These are phyloP conservation scores for Suillus americanus DNA, from an alignment of 768 basidiomycete genomes.

Conservation along the genomic window DNA sequence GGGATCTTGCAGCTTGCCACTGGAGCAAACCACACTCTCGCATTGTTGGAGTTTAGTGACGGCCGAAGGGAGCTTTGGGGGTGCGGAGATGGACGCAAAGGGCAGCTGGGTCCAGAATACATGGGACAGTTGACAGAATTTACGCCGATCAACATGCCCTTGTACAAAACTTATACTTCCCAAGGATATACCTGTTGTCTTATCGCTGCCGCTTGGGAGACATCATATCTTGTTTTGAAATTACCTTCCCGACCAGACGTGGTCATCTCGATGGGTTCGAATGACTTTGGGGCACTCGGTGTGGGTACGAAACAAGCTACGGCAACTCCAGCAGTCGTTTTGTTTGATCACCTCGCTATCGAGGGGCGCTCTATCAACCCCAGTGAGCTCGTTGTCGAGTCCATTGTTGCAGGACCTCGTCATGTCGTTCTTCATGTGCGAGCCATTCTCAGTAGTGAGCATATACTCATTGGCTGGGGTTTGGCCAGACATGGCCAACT, in stretches of 20 bases:
- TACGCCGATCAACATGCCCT: conserved; percentile 43
- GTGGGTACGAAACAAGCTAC: conserved; percentile 34
- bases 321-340: conserved; percentile 12
- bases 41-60: conserved; percentile 48
- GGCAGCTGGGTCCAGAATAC: conserved; percentile 66
- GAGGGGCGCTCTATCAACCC: conserved; percentile 18
- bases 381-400: conserved; percentile 35
- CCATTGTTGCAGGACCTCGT: conserved; percentile 65
- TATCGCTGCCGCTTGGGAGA: conserved; percentile 81
- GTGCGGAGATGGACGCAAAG: conserved; percentile 65
- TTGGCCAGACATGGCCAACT: conserved; percentile 84
- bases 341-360: conserved; percentile 18
- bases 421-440: conserved; percentile 60
- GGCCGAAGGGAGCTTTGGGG: conserved; percentile 59
- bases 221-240: conserved; percentile 69
- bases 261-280: conserved; percentile 76
- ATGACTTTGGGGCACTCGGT: conserved; percentile 85
- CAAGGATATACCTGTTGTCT: conserved; percentile 46
- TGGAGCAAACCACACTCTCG: conserved; percentile 80
- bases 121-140: conserved; percentile 35
- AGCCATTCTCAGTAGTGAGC: conserved; percentile 21
- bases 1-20: conserved; percentile 54
- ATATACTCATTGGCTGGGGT: conserved; percentile 76
- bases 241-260: conserved; percentile 42
- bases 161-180: conserved; percentile 29